Base-by-base conservation (phyloP, 2,329 filamentous ascomycete species). In the Davidsoniella neocaledoniae region DNA sequence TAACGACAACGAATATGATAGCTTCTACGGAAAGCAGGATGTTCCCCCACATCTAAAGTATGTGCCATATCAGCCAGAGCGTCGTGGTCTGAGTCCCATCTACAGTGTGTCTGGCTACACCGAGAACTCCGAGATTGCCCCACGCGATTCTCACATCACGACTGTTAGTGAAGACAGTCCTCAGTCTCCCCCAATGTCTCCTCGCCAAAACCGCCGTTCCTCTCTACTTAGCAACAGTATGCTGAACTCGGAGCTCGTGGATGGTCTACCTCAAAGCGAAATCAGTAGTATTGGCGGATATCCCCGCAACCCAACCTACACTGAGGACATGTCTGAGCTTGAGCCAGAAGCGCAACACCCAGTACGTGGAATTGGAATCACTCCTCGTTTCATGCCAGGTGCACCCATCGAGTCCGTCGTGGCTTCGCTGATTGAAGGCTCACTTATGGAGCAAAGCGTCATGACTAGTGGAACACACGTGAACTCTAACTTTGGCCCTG, bases 71-170 rank as follows among this genome's bases (percentile, higher is more conserved):
- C 74, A 80, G 57, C 72, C 77, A 9, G 77, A 82, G 56, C 73
- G 77, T 48, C 81, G 84, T 40, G 81, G 79, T 9, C 66, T 93
- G 45, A 95, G 88, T 60, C 90, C 90, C 0, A 88, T 94, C 53
- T 88, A 91, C 57, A 95, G 88, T 58, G 85, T 94, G 14, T 90
- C 86, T 9, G 91, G 88, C 54, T 90, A 87, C 58, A 81, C 77
- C 3, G 79, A 87, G 58, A 77, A 48, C 42, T 52, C 50, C 6
- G 50, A 52, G 46, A 71, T 71, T 33, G 65, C 66, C 26, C 75
- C 74, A 57, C 74, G 74, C 45, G 72, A 80, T 52, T 76, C 77
- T 1, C 65, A 70, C 51, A 65, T 73, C 29, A 72, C 72, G 42
- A 70, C 69, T 12, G 62, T 62, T 14, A 62, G 64, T 2, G 68